These are phyloP conservation scores for Penicillium salamii DNA, from an alignment of 495 filamentous ascomycete genomes.

Conservation along the genomic window DNA sequence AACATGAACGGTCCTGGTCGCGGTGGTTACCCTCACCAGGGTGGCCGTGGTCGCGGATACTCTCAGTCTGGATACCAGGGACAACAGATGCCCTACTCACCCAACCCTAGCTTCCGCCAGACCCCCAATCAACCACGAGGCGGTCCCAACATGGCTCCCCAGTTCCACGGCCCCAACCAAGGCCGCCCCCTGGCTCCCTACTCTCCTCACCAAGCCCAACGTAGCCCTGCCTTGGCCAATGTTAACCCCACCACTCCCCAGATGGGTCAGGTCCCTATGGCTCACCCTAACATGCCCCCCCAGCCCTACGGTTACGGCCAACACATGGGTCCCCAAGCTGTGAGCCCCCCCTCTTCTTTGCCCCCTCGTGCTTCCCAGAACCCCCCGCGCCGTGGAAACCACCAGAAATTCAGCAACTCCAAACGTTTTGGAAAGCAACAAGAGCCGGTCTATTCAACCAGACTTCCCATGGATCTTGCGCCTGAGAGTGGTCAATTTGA, in stretches of 20 bases:
- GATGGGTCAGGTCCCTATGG: slow-evolving; percentile 60
- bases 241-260: slow-evolving; percentile 69
- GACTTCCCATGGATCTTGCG: slow-evolving; percentile 50
- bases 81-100: slow-evolving; percentile 63
- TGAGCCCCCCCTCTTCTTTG: slow-evolving; percentile 54
- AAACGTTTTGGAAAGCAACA: background rate
- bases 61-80: slow-evolving; percentile 56
- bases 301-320: slow-evolving; percentile 61
- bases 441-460: background rate
- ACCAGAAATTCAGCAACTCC: background rate
- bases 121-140: slow-evolving; percentile 62
- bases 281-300: slow-evolving; percentile 51
- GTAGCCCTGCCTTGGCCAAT: slow-evolving; percentile 70
- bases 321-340: slow-evolving; percentile 60
- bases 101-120: slow-evolving; percentile 55
- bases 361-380: slow-evolving; percentile 11
- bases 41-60: slow-evolving; percentile 68
- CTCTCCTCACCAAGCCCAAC: slow-evolving; percentile 62
- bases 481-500: slow-evolving; percentile 70
- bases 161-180: slow-evolving; percentile 57
- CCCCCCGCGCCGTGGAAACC: slow-evolving; percentile 24
- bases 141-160: slow-evolving; percentile 58
- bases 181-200: slow-evolving; percentile 57
- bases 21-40: slow-evolving; percentile 53
- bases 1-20: slow-evolving; percentile 53